Base-by-base conservation (phyloP, 2,329 filamentous ascomycete genomes). In the Hypoxylon sp. region DNA sequence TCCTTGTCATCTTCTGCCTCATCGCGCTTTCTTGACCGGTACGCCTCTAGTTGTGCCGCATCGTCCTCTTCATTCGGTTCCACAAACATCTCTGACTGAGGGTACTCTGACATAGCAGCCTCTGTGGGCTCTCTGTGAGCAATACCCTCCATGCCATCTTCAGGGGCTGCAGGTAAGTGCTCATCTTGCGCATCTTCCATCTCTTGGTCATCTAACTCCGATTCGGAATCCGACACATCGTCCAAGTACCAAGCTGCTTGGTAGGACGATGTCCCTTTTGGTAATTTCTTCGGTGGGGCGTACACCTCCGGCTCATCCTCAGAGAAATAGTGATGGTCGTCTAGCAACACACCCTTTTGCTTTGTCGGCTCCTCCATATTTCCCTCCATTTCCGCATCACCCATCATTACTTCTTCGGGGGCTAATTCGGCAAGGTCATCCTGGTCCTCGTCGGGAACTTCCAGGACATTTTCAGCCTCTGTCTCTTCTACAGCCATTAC, bases 261-360 rank as follows among this genome's bases (percentile, higher is more conserved):
- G 80, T 98, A 98, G 62, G 91, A 89, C 42, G 96, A 98, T 2
- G 96, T 99, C 70, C 96, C 96, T 80, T 91, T 93, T 0, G 96
- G 96, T 21, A 99, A 81, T 69, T 89, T 89, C 80, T 91, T 96
- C 6, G 93, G 92, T 32, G 83, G 81, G 37, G 85, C 81, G 17
- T 89, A 83, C 58, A 89, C 84, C 46, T 87, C 85, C 5, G 85
- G 83, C 58, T 96, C 91, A 51, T 96, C 93, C 47, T 98, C 95
- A 0, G 94, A 94, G 77, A 98, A 99, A 80, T 99, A 99, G 78
- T 98, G 95, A 79, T 99, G 95, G 72, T 98, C 95, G 73, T 99
- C 96, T 8, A 99, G 85, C 44, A 99, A 83, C 0, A 99, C 96
- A 71, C 95, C 96, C 81, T 95, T 97, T 77, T 91, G 90, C 47